phyloP scores from a whole-genome alignment of 257 asterid species.

The Gentiana macrophylla region DNA sequence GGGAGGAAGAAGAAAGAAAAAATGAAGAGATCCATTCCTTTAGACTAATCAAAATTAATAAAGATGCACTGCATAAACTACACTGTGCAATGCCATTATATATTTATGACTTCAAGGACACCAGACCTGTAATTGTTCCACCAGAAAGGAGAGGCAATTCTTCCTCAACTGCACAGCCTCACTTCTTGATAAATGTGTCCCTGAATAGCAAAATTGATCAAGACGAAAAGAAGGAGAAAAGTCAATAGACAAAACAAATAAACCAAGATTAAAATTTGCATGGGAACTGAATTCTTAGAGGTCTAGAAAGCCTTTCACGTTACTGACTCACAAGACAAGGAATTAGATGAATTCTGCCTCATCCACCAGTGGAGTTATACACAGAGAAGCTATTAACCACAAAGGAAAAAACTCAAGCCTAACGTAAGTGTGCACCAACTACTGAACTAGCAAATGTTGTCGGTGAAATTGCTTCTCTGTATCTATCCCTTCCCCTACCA shows the following conservation, averaged over 20 bases:
- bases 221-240: neutral
- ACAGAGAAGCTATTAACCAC: neutral
- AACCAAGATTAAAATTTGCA: neutral
- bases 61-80: neutral
- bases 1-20: neutral
- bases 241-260: neutral
- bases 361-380: neutral
- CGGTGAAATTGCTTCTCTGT: too few relatives aligned
- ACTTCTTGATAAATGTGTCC: slow-evolving; percentile 63
- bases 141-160: slow-evolving; percentile 59
- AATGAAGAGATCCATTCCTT: neutral
- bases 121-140: slow-evolving; percentile 61
- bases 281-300: neutral
- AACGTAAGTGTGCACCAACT: too few relatives aligned
- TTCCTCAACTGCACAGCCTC: slow-evolving; percentile 64
- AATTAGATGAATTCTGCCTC: too few relatives aligned
- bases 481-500: too few relatives aligned
- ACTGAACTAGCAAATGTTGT: too few relatives aligned
- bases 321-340: neutral
- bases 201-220: slow-evolving; percentile 25
- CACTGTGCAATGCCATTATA: neutral
- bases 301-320: neutral
- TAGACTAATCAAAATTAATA: neutral
- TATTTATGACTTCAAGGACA: slow-evolving; percentile 5
- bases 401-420: too few relatives aligned